These are phyloP conservation scores for Gaeumannomyces tritici DNA, from an alignment of 2,329 filamentous ascomycete genomes.

Conservation along the genomic window DNA sequence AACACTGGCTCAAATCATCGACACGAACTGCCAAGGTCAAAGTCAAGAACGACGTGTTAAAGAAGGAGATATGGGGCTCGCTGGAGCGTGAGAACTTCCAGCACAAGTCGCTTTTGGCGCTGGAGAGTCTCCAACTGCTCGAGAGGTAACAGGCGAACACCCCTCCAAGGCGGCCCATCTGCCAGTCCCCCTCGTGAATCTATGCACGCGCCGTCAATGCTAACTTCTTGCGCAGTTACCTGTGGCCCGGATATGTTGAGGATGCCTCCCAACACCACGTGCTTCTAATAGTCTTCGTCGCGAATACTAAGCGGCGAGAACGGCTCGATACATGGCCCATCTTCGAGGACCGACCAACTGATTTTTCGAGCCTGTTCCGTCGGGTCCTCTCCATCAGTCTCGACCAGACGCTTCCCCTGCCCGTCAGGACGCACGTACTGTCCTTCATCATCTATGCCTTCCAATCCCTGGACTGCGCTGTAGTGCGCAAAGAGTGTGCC, in stretches of 20 bases:
- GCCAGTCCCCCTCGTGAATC: not conserved
- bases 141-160: constrained; percentile 51
- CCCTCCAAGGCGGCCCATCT: not conserved
- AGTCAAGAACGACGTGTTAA: constrained; percentile 77
- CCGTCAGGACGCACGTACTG: constrained; percentile 72
- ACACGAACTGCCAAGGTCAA: constrained; percentile 55
- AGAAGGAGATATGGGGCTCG: constrained; percentile 79
- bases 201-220: not conserved
- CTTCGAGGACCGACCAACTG: constrained; percentile 66
- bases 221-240: constrained; percentile 47
- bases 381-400: constrained; percentile 81
- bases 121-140: constrained; percentile 85
- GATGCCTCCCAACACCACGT: constrained; percentile 89
- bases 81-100: constrained; percentile 75
- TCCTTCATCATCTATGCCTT: constrained; percentile 87
- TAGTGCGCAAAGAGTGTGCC: constrained; percentile 93
- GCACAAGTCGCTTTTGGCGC: constrained; percentile 64
- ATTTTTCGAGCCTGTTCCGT: constrained; percentile 84
- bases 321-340: constrained; percentile 79
- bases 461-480: constrained; percentile 79
- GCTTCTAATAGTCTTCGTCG: constrained; percentile 73
- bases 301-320: constrained; percentile 82
- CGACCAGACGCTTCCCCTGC: constrained; percentile 54
- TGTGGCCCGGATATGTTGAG: constrained; percentile 89
- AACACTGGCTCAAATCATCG: constrained; percentile 69